Evolutionary conservation across 352 stramenopile genomes (phyloP).

Genomic region (Pythium brassicae): DNA sequence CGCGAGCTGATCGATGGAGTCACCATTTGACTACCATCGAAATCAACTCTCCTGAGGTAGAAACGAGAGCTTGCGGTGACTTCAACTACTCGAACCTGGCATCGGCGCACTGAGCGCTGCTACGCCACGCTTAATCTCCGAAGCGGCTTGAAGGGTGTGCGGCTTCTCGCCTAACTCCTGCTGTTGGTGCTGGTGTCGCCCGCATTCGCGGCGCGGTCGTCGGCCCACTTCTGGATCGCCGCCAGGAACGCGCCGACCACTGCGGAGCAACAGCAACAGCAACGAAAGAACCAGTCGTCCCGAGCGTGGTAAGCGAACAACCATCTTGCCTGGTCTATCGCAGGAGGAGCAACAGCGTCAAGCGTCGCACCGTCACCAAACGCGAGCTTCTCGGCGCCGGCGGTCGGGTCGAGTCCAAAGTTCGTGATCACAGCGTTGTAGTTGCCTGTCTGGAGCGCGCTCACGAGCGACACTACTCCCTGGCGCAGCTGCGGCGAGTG

Average conservation of each 20-base stretch:
- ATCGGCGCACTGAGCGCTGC: too few relatives aligned
- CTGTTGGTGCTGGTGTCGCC: slow-evolving; percentile 1
- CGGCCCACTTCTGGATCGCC: slow-evolving; percentile 72
- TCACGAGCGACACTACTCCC: slow-evolving; percentile 80
- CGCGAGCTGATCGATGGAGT: too few relatives aligned
- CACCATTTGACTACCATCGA: too few relatives aligned
- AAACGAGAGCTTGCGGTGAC: too few relatives aligned
- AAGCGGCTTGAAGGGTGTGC: too few relatives aligned
- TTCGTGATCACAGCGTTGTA: slow-evolving; percentile 89
- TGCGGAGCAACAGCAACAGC: slow-evolving; percentile 10
- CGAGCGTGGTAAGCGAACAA: too few relatives aligned
- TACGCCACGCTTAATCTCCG: too few relatives aligned
- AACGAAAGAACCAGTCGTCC: too few relatives aligned
- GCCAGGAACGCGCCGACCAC: slow-evolving; percentile 74
- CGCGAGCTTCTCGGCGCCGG: slow-evolving; percentile 73
- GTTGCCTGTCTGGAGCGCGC: slow-evolving; percentile 85
- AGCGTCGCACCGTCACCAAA: slow-evolving; percentile 69
- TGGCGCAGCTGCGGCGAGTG: slow-evolving; percentile 86
- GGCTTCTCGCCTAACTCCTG: not conserved
- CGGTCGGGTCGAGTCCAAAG: slow-evolving; percentile 81
- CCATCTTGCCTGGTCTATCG: too few relatives aligned
- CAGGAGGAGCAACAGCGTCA: not conserved
- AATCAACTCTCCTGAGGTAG: too few relatives aligned
- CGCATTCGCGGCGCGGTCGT: slow-evolving; percentile 34
- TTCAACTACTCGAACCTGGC: too few relatives aligned